Evolutionary conservation across 805 yeast genomes (phyloP).

Genomic region (Lipomyces spencermartinsiae): DNA sequence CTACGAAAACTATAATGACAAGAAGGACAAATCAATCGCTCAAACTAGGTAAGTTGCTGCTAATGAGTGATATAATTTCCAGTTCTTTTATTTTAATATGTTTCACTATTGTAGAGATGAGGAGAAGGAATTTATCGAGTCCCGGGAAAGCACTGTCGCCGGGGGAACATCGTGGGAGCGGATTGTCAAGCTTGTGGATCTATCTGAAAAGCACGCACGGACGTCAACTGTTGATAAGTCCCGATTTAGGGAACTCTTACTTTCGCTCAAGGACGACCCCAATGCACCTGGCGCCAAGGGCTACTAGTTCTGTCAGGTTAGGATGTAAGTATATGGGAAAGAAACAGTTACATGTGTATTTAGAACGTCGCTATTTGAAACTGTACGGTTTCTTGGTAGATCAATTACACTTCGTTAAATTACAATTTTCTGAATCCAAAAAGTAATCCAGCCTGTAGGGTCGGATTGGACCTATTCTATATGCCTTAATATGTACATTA

Average conservation of each 20-base stretch:
- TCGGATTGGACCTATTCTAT: not conserved
- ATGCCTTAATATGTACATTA: constrained; percentile 14
- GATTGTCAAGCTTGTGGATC: constrained; percentile 57
- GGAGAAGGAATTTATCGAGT: constrained; percentile 71
- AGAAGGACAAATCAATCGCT: constrained; percentile 72
- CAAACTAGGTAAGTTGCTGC: constrained; percentile 52
- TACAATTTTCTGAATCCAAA: not conserved
- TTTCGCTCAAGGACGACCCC: constrained; percentile 69
- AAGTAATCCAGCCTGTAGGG: not conserved
- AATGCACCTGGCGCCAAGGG: constrained; percentile 81
- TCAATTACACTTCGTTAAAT: not conserved
- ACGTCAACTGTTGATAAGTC: constrained; percentile 61
- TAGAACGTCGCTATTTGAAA: constrained; percentile 1
- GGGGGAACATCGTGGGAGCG: constrained; percentile 65
- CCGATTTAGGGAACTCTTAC: constrained; percentile 69
- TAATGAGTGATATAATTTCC: not conserved
- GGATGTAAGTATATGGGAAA: not conserved
- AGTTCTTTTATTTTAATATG: not conserved
- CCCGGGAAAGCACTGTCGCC: constrained; percentile 65
- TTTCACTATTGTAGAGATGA: constrained; percentile 50
- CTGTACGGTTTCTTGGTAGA: not conserved
- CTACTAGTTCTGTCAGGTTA: constrained; percentile 46
- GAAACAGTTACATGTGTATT: constrained; percentile 1
- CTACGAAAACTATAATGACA: constrained; percentile 86
- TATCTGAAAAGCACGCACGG: constrained; percentile 54